Conservation (phyloP, 202 grass and related monocot genomes). For the Setaria viridis region DNA sequence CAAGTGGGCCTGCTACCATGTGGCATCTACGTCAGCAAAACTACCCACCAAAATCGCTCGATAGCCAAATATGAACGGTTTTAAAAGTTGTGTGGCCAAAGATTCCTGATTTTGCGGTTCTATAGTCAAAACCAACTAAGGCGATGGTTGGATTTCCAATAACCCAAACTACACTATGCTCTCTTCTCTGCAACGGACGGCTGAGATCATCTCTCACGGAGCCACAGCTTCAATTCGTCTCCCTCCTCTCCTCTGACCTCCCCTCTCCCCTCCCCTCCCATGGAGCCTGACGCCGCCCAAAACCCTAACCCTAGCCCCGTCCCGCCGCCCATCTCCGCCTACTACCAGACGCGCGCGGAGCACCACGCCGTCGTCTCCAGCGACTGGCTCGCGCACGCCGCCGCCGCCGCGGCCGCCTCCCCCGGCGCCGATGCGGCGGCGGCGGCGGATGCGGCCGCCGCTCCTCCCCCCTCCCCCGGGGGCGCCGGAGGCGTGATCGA, state of each 20-base stretch:
- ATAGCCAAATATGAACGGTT: too few species aligned
- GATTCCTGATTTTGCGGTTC: too few species aligned
- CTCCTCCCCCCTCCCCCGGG: constrained; percentile 24
- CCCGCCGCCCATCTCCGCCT: constrained; percentile 71
- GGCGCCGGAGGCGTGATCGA: constrained; percentile 69
- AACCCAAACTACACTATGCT: not conserved
- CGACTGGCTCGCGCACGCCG: constrained; percentile 83
- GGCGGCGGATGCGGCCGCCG: not conserved
- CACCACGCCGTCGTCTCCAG: constrained; percentile 85
- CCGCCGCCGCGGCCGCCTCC: constrained; percentile 44
- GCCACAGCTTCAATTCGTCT: not conserved
- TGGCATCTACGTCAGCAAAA: too few species aligned
- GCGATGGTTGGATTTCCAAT: too few species aligned
- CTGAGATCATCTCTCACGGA: not conserved
- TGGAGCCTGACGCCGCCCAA: constrained; percentile 49
- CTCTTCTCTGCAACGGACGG: not conserved
- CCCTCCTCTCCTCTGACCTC: not conserved
- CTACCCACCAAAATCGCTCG: too few species aligned
- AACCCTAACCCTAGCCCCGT: constrained; percentile 62
- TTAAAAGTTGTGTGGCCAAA: too few species aligned
- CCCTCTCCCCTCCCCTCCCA: constrained; percentile 11
- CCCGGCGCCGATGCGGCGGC: constrained; percentile 7
- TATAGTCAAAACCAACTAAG: too few species aligned
- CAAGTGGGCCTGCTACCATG: too few species aligned
- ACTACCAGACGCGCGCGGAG: constrained; percentile 94